Evolutionary conservation across 2,329 filamentous ascomycete species (phyloP).

Genomic region (Xylariaceae sp.): DNA sequence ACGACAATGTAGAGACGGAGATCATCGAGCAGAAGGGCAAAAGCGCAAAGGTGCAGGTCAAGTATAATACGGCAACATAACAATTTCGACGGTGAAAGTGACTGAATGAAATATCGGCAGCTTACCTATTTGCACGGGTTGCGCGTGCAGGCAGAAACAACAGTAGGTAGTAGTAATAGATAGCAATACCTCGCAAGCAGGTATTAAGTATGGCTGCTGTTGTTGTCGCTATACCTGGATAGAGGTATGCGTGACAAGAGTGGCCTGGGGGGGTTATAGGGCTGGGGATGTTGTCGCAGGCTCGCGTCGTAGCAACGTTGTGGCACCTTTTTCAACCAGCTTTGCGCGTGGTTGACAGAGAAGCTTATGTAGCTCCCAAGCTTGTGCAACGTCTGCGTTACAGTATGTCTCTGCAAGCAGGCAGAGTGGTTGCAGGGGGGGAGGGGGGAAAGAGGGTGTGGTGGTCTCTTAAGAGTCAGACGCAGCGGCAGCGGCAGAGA

Average conservation of each 20-base stretch:
- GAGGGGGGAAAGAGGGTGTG: not conserved
- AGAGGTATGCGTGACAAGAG: constrained; percentile 7
- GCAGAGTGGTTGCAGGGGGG: not conserved
- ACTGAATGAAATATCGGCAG: not conserved
- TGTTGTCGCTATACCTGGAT: not conserved
- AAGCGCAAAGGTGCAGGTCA: too few species aligned
- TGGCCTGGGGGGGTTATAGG: constrained; percentile 11
- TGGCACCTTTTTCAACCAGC: constrained; percentile 14
- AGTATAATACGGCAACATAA: not conserved
- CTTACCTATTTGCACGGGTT: constrained; percentile 9
- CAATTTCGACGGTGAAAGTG: not conserved
- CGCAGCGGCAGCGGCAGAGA: not conserved
- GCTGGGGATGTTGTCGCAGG: constrained; percentile 17
- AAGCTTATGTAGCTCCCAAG: constrained; percentile 9
- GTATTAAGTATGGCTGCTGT: not conserved
- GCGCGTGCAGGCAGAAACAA: not conserved
- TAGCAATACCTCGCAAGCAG: not conserved
- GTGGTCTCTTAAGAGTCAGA: not conserved
- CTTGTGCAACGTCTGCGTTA: constrained; percentile 17
- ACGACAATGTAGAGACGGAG: not conserved
- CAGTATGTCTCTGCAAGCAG: constrained; percentile 11
- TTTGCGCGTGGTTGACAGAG: constrained; percentile 17
- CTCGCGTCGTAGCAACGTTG: constrained; percentile 18
- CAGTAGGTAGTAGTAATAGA: not conserved
- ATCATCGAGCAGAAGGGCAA: not conserved